Evolutionary conservation across 164 flowering plant genomes (phyloP), one percentile per base, ranked within the genome.

Genomic region (Cinnamomum chago): DNA sequence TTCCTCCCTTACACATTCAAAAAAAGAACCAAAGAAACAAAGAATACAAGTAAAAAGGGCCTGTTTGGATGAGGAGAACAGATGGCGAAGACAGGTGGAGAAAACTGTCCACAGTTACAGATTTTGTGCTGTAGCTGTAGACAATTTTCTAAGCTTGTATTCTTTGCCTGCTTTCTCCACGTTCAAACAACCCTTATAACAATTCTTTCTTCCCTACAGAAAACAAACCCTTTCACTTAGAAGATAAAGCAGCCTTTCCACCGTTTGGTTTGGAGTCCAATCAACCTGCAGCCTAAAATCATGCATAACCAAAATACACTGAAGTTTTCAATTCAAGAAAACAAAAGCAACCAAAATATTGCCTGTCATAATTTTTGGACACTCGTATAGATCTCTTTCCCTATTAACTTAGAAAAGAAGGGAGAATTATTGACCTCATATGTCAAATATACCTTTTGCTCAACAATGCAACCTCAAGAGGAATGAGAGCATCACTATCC

Each of bases 391-490:
- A 47, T 24, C 33, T 70, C 22, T 14, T 22, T 68, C 30, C 22
- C 64, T 3, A 66, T 62, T 35, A 66, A 62, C 35, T 74, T 76
- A 6, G 30, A 23, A 25, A 51, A 71, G 66, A 52, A 76, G 58
- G 17, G n/a, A 14, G 20, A 72, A 62, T 40, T 30, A 30, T 30
- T 30, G 11, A 52, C 11, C 25, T 22, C 35, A 67, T 3, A 15
- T 30, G 27, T 23, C 13, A 22, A 14, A 35, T 60, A 51, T 50
- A 58, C 28, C 14, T 76, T 18, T 75, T 70, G 75, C 85, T 79
- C 15, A 73, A 76, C 40, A 88, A 77, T 13, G 86, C 77, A 78
- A 81, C 70, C 77, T 84, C 85, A 69, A 86, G 78, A 51, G 90
- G 69, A 11, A 86, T 77, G 72, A 73, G 81, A 22, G 79, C 58